A percentile compares a stretch with the other conserved stretches of the same genome.
Evolutionary conservation across 768 basidiomycete species (phyloP).

Genomic region (Termitomyces sp.): DNA sequence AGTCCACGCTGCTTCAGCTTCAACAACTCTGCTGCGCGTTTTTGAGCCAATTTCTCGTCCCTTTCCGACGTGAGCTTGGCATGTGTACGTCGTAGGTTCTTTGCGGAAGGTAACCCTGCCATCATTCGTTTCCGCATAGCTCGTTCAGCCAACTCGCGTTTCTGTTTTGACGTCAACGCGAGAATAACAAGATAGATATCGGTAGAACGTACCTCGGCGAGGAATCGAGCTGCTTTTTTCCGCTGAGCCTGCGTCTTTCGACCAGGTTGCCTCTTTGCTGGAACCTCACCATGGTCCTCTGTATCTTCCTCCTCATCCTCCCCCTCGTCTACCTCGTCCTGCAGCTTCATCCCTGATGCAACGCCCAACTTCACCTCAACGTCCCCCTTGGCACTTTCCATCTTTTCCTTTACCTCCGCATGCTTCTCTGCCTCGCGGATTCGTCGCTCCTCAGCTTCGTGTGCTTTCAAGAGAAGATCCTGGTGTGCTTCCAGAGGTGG

Average conservation of each 20-base stretch:
- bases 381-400: conserved; percentile 42
- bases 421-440: conserved; percentile 51
- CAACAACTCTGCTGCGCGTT: conserved; percentile 40
- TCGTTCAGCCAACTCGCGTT: conserved; percentile 59
- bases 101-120: conserved; percentile 53
- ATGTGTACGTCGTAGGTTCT: conserved; percentile 43
- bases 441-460: conserved; percentile 59
- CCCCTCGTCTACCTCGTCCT: conserved; percentile 25
- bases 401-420: conserved; percentile 49
- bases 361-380: conserved; percentile 12
- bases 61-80: conserved; percentile 32
- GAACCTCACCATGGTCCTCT: conserved; percentile 23
- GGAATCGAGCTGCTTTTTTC: conserved; percentile 58
- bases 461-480: conserved; percentile 65
- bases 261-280: conserved; percentile 36
- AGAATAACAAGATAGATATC: neutral
- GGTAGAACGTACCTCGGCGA: conserved; percentile 52
- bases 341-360: conserved; percentile 28
- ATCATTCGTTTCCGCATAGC: conserved; percentile 58
- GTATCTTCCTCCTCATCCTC: conserved; percentile 37
- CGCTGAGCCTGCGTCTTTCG: conserved; percentile 52
- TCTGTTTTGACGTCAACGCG: conserved; percentile 32
- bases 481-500: conserved; percentile 73
- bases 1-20: conserved; percentile 59
- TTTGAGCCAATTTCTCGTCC: conserved; percentile 39